phyloP scores from a whole-genome alignment of 352 stramenopile genomes.

The Pythium plurisporium region DNA sequence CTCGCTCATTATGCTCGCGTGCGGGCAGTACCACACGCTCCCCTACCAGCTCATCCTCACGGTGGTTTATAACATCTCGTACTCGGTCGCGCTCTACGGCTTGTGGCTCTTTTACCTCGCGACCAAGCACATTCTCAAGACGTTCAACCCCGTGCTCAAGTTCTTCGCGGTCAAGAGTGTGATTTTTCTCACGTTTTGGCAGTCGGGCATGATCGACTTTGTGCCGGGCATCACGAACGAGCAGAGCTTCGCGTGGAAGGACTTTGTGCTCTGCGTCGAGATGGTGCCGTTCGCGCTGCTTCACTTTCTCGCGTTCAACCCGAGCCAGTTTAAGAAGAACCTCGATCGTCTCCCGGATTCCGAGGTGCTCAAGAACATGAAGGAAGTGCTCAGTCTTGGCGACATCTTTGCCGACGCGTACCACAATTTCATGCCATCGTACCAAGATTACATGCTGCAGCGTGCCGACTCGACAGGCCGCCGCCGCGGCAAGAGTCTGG shows the following conservation, averaged over 20 bases:
- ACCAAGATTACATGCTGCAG: constrained; percentile 83
- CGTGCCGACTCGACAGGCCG: constrained; percentile 47
- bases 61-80: constrained; percentile 90
- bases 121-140: constrained; percentile 79
- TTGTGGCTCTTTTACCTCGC: constrained; percentile 90
- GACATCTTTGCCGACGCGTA: constrained; percentile 80
- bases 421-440: constrained; percentile 87
- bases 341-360: constrained; percentile 65
- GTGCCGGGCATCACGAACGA: constrained; percentile 82
- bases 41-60: constrained; percentile 77
- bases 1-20: constrained; percentile 77
- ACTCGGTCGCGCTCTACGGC: constrained; percentile 87
- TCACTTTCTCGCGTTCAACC: constrained; percentile 76
- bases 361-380: constrained; percentile 86
- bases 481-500: constrained; percentile 32
- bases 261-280: constrained; percentile 88
- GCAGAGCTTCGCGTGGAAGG: constrained; percentile 87
- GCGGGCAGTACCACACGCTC: constrained; percentile 69
- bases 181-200: constrained; percentile 93
- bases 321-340: constrained; percentile 80
- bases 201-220: constrained; percentile 82
- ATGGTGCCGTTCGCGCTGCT: constrained; percentile 84
- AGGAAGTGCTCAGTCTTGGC: constrained; percentile 78
- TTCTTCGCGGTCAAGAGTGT: constrained; percentile 92
- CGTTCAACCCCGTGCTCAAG: constrained; percentile 88